Evolutionary conservation across 2,329 filamentous ascomycete genomes (phyloP).

Genomic region (Ophiostoma piceae): DNA sequence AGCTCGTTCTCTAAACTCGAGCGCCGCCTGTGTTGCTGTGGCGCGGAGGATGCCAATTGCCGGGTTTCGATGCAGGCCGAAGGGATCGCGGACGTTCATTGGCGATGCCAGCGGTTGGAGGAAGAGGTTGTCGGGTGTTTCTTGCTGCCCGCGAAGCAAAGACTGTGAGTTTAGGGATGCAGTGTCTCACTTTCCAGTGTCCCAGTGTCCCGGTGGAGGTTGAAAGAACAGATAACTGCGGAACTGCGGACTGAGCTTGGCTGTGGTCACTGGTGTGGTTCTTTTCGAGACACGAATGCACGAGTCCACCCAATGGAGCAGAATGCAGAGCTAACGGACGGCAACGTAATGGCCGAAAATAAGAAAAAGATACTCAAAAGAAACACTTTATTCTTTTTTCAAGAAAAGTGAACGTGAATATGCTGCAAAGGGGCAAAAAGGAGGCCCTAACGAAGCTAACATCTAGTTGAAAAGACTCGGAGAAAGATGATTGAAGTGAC

Average conservation of each 20-base stretch:
- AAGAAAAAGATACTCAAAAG: neutral
- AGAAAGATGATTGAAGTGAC: neutral
- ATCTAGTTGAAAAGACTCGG: neutral
- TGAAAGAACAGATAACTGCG: constrained; percentile 12
- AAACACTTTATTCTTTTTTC: neutral
- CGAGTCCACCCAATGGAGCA: constrained; percentile 7
- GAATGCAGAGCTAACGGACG: neutral
- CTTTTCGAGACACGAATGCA: neutral
- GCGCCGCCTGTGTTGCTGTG: constrained; percentile 43
- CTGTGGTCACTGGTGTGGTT: neutral
- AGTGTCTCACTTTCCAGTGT: neutral
- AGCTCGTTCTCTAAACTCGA: constrained; percentile 44
- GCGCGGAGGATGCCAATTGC: constrained; percentile 45
- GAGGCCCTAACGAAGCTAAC: neutral
- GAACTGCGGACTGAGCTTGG: neutral
- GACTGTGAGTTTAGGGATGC: neutral
- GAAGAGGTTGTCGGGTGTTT: neutral
- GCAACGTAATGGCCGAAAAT: neutral
- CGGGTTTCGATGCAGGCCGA: constrained; percentile 37
- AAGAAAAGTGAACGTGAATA: neutral
- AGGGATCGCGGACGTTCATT: constrained; percentile 43
- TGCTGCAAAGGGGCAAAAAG: neutral
- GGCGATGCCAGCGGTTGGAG: constrained; percentile 23
- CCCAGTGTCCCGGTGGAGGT: neutral
- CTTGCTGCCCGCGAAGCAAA: neutral